Evolutionary conservation across 2,329 filamentous ascomycete species (phyloP).

Genomic region (Microascus cirrosus): DNA sequence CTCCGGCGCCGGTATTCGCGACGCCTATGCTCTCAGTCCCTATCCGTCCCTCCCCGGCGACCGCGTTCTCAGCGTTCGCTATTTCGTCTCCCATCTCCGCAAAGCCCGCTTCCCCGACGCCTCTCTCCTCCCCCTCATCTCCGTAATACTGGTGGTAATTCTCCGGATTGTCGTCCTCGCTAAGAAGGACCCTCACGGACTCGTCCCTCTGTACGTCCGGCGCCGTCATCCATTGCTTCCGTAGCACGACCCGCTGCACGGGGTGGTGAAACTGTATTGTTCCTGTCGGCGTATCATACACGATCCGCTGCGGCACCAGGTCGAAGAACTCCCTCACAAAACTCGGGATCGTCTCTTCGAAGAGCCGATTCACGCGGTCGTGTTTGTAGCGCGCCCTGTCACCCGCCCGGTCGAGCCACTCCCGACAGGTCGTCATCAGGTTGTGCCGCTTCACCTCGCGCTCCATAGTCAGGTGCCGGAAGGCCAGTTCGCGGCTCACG

Average conservation of each 20-base stretch:
- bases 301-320: conserved; percentile 25
- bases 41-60: too few species aligned
- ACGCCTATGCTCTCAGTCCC: too few species aligned
- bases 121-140: too few species aligned
- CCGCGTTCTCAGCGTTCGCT: too few species aligned
- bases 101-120: too few species aligned
- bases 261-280: background rate
- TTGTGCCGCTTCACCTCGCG: background rate
- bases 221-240: background rate
- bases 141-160: too few species aligned
- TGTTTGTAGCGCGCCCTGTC: background rate
- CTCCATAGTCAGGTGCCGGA: conserved; percentile 7
- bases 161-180: too few species aligned
- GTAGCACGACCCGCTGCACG: background rate
- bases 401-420: background rate
- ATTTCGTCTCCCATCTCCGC: too few species aligned
- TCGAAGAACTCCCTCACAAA: conserved; percentile 34
- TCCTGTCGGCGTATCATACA: background rate
- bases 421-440: background rate
- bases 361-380: conserved; percentile 1
- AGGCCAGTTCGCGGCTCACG: background rate
- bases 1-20: too few species aligned
- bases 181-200: background rate
- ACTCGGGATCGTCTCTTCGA: conserved; percentile 21
- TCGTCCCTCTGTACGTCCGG: background rate